phyloP scores from a whole-genome alignment of 169 alveolate genomes.

The Plasmodium knowlesi region DNA sequence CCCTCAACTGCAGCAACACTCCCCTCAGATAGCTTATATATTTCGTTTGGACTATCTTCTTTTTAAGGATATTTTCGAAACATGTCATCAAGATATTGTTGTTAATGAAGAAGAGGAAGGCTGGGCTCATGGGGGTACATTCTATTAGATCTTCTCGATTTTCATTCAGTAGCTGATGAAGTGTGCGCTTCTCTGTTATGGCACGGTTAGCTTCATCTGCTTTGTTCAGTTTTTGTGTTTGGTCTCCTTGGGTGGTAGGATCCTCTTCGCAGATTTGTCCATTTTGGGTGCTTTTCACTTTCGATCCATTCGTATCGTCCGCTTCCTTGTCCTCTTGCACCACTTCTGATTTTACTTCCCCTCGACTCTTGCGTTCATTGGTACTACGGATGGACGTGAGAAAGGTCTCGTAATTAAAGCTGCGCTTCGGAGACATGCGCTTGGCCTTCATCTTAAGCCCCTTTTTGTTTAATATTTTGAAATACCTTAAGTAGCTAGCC shows the following conservation, averaged over 20 bases:
- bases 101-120: not conserved
- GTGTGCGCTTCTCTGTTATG: not conserved
- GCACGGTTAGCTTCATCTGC: not conserved
- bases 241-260: not conserved
- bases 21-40: slow-evolving; percentile 6
- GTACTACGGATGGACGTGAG: slow-evolving; percentile 1
- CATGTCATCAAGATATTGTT: slow-evolving; percentile 9
- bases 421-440: not conserved
- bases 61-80: slow-evolving; percentile 16
- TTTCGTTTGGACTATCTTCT: slow-evolving; percentile 10
- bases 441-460: slow-evolving; percentile 2
- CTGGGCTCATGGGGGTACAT: not conserved
- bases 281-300: not conserved
- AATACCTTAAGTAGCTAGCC: slow-evolving; percentile 19
- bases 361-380: not conserved
- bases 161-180: not conserved
- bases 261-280: not conserved
- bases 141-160: not conserved
- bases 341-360: not conserved
- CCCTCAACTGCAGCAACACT: not conserved
- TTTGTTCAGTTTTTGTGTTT: not conserved
- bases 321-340: not conserved
- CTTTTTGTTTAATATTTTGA: slow-evolving; percentile 35
- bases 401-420: slow-evolving; percentile 36
- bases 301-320: not conserved